Conservation (phyloP, 306 rosid genomes). For the Corylus americana region DNA sequence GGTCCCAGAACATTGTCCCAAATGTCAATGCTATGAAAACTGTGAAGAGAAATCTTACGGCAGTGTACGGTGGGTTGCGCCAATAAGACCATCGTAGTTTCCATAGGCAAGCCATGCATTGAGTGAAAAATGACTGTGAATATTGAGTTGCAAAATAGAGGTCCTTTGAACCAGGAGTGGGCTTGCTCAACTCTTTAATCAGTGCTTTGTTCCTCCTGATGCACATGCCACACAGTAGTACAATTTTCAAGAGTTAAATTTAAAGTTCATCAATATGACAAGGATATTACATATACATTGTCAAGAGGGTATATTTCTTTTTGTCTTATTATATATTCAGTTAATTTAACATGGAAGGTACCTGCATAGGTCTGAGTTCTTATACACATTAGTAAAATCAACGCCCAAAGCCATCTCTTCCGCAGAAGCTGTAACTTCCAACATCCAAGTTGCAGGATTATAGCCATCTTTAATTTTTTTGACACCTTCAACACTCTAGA, state of each 20-base stretch:
- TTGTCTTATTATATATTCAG: neutral
- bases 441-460: conserved; percentile 63
- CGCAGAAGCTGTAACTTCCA: conserved; percentile 46
- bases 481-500: conserved; percentile 42
- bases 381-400: conserved; percentile 41
- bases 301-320: neutral
- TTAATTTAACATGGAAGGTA: neutral
- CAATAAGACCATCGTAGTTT: conserved; percentile 48
- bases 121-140: conserved; percentile 35
- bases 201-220: conserved; percentile 45
- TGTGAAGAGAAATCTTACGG: conserved; percentile 37
- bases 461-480: conserved; percentile 36
- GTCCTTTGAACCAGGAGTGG: conserved; percentile 33
- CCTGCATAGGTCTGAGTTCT: conserved; percentile 44
- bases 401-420: conserved; percentile 43
- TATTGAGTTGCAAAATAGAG: conserved; percentile 35
- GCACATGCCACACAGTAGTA: neutral
- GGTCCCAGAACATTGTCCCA: conserved; percentile 51
- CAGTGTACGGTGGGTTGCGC: conserved; percentile 48
- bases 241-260: neutral
- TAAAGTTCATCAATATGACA: neutral
- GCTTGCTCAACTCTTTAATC: conserved; percentile 36
- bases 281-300: neutral
- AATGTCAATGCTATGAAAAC: conserved; percentile 34
- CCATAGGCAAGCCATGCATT: conserved; percentile 47